Evolutionary conservation across 2,329 filamentous ascomycete genomes (phyloP).

Genomic region (Aureobasidium sp.): DNA sequence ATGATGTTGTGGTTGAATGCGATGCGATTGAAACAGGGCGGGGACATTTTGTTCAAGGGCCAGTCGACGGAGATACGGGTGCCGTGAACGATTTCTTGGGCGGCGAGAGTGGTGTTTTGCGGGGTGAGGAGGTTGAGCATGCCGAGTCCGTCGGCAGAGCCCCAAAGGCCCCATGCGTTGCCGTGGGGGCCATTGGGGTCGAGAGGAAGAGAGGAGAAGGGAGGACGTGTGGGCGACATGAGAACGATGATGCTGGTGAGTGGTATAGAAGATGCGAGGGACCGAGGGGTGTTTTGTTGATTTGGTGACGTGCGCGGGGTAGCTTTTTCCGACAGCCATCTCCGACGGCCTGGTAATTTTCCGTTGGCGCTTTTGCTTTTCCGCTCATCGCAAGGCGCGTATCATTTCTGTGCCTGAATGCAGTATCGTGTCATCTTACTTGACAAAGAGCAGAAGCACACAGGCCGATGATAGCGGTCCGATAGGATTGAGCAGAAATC

Average conservation of each 20-base stretch:
- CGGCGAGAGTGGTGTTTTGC: constrained; percentile 42
- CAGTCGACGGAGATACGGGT: constrained; percentile 49
- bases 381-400: not conserved
- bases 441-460: not conserved
- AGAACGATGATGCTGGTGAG: not conserved
- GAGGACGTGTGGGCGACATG: not conserved
- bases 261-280: not conserved
- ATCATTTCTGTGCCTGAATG: too few species aligned
- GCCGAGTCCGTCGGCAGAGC: constrained; percentile 9
- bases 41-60: constrained; percentile 41
- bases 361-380: not conserved
- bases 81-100: constrained; percentile 46
- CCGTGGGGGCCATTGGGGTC: constrained; percentile 38
- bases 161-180: constrained; percentile 28
- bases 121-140: constrained; percentile 14
- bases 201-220: constrained; percentile 31
- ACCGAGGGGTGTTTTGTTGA: not conserved
- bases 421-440: too few species aligned
- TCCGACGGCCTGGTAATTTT: not conserved
- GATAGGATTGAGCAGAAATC: not conserved
- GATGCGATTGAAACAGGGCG: constrained; percentile 34
- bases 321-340: not conserved
- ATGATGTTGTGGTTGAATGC: constrained; percentile 49
- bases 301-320: not conserved
- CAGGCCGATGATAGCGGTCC: not conserved